These are phyloP conservation scores for Trifolium repens DNA, from an alignment of 306 rosid species.

Conservation along the genomic window DNA sequence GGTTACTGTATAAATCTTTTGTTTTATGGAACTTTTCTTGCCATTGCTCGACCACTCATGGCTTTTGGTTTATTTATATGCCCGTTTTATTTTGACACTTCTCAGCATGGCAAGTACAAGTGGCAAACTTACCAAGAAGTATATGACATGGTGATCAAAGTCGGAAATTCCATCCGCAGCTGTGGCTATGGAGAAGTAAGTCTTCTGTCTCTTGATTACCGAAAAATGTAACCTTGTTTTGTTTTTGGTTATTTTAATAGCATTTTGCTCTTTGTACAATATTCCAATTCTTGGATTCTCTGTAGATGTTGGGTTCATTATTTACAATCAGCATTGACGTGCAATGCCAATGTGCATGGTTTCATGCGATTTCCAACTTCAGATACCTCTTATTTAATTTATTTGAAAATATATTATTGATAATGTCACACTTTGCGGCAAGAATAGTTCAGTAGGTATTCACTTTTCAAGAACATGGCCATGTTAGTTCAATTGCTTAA, in stretches of 20 bases:
- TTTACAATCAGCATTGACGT: slow-evolving; percentile 16
- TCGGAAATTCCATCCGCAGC: slow-evolving; percentile 80
- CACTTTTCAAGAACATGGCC: slow-evolving; percentile 5
- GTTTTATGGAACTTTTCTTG: slow-evolving; percentile 20
- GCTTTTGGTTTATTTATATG: slow-evolving; percentile 38
- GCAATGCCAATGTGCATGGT: slow-evolving; percentile 14
- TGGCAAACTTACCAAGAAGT: slow-evolving; percentile 84
- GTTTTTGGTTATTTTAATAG: slow-evolving; percentile 8
- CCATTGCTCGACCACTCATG: slow-evolving; percentile 5
- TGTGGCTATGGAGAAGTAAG: slow-evolving; percentile 73
- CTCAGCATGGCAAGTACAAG: slow-evolving; percentile 74
- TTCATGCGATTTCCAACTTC: background rate
- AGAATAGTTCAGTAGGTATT: slow-evolving; percentile 20
- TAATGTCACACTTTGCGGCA: slow-evolving; percentile 12
- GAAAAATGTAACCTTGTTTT: slow-evolving; percentile 9
- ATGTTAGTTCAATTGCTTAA: slow-evolving; percentile 30
- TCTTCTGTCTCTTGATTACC: slow-evolving; percentile 26
- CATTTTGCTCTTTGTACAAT: background rate
- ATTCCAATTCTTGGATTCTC: slow-evolving; percentile 28
- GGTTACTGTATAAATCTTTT: background rate
- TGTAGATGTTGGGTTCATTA: background rate
- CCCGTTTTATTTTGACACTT: background rate
- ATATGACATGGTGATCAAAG: slow-evolving; percentile 71
- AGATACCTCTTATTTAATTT: background rate
- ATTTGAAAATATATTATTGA: slow-evolving; percentile 19